Percentiles rank a stretch among this genome's conserved stretches.
Conservation (phyloP, 345 rosid species). For the Garcia nutans region DNA sequence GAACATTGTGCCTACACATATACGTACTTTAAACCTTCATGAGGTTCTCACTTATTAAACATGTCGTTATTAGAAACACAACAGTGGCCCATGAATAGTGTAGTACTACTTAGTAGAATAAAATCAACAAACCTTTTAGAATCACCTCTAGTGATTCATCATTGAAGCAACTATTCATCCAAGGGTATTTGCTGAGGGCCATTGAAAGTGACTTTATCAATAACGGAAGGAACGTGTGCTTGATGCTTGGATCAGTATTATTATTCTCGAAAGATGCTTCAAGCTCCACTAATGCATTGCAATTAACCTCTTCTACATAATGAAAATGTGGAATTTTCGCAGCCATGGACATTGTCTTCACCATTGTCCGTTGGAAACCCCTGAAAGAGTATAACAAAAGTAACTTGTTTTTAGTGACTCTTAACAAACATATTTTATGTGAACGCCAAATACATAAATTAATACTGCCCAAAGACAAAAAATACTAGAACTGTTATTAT, state of each 20-base stretch:
- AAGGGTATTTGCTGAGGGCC: slow-evolving; percentile 76
- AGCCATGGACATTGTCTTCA: slow-evolving; percentile 89
- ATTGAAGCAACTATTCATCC: slow-evolving; percentile 82
- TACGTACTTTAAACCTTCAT: not conserved
- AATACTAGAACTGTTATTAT: not conserved
- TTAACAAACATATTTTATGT: not conserved
- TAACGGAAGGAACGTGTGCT: slow-evolving; percentile 83
- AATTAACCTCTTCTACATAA: slow-evolving; percentile 87
- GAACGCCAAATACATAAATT: not conserved
- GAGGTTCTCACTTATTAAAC: not conserved
- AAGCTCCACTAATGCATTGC: slow-evolving; percentile 74
- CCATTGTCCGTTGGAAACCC: slow-evolving; percentile 90
- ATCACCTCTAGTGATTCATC: slow-evolving; percentile 68
- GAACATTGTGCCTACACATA: not conserved
- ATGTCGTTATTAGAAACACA: not conserved
- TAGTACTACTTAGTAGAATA: not conserved
- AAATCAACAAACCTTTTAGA: slow-evolving; percentile 57
- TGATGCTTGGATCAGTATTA: slow-evolving; percentile 60
- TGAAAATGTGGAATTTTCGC: slow-evolving; percentile 92
- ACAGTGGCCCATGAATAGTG: not conserved
- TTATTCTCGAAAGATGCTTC: slow-evolving; percentile 65
- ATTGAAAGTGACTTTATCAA: slow-evolving; percentile 81
- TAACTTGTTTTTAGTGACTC: not conserved
- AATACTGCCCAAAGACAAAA: not conserved
- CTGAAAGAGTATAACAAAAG: slow-evolving; percentile 35